Base-by-base conservation (phyloP, 257 asterid genomes). In the Ligustrum vulgare region DNA sequence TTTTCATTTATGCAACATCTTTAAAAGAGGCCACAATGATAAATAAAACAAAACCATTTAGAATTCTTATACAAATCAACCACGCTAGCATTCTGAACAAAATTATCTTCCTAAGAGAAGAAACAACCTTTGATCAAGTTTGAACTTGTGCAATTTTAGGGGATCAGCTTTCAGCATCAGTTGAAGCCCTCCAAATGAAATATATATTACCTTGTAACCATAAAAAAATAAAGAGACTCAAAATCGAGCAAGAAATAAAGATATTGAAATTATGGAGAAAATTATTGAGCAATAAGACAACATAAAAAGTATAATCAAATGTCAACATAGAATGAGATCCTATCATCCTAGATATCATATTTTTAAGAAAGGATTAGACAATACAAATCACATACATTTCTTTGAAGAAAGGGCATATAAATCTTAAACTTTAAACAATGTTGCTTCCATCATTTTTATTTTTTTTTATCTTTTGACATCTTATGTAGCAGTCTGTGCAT, bases 101-200 rank as follows among this genome's bases (percentile, higher is more conserved):
- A 66, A 37, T 18, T 22, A 39, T 83, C 91, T 89, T 94, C 94
- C 93, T 90, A 94, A 77, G 77, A 92, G 96, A 78, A 92, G 88
- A 79, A 89, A 94, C 82, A 90, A 60, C 90, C 82, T 90, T 39
- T 92, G 86, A 75, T 89, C 93, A 63, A 86, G 84, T 78, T 72
- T 88, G 78, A 89, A 90, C 76, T 88, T 81, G 3, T 70, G 82
- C 90, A 86, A 76, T 85, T 82, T 90, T 78, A 78, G 28, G 37
- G 88, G 88, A 63, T 85, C 80, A 5, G 93, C 94, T 70, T 81
- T 85, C 72, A 91, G 72, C 97, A 86, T 84, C 90, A 93, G 73
- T 75, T 93, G 97, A 83, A 93, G 97, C 71, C 98, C 98, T 74
- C 98, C 98, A 56, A 91, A 93, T 8, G 98, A 93, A 65, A 93